phyloP scores from a whole-genome alignment of 495 filamentous ascomycete species.

The Xylaria nigripes region DNA sequence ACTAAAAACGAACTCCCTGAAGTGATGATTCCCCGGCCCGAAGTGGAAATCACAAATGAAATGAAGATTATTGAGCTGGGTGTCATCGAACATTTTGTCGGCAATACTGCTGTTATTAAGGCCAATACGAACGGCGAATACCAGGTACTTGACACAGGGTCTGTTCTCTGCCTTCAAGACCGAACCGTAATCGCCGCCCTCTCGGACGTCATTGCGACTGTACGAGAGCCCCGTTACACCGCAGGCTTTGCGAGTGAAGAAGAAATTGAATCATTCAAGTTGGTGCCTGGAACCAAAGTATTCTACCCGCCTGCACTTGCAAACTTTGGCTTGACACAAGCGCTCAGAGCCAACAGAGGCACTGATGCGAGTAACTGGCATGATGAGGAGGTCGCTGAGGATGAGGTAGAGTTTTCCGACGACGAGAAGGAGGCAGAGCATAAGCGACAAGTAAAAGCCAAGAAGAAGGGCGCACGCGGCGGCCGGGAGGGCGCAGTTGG shows the following conservation, averaged over 20 bases:
- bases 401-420: constrained; percentile 90
- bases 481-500: constrained; percentile 26
- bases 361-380: constrained; percentile 90
- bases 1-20: constrained; percentile 69
- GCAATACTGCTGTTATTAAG: constrained; percentile 68
- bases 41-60: constrained; percentile 61
- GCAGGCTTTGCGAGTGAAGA: constrained; percentile 57
- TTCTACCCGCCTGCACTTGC: constrained; percentile 73
- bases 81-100: constrained; percentile 60
- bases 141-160: constrained; percentile 72
- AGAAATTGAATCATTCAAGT: constrained; percentile 57
- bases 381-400: constrained; percentile 81
- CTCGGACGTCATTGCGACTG: constrained; percentile 71
- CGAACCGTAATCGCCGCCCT: constrained; percentile 69
- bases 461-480: constrained; percentile 43
- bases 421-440: constrained; percentile 87
- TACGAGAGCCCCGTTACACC: constrained; percentile 74
- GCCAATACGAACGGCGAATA: constrained; percentile 72
- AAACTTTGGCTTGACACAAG: constrained; percentile 74
- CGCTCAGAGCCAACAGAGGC: constrained; percentile 65
- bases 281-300: constrained; percentile 55
- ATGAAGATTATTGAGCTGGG: constrained; percentile 72
- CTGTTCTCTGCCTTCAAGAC: constrained; percentile 73
- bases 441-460: constrained; percentile 54
- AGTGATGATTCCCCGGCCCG: constrained; percentile 60